A percentile compares a stretch with the other conserved stretches of the same genome.
Conservation (phyloP, 108 stramenopile genomes). For the Cylindrotheca closterium region DNA sequence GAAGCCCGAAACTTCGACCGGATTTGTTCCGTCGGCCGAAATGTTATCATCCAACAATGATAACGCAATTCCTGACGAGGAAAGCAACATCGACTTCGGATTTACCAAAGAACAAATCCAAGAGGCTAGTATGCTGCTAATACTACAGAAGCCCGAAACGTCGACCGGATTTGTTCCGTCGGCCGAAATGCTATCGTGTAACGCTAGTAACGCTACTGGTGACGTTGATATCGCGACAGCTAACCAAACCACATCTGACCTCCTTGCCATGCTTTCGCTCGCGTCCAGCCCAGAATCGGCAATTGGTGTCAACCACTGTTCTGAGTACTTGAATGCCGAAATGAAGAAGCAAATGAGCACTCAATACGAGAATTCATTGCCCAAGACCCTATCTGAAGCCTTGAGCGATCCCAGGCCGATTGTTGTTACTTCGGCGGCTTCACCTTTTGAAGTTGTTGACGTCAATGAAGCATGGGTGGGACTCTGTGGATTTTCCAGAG, state of each 20-base stretch:
- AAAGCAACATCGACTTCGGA: background rate
- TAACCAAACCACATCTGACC: too few species aligned
- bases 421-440: constrained; percentile 45
- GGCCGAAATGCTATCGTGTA: too few species aligned
- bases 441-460: constrained; percentile 50
- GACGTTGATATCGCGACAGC: background rate
- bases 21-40: background rate
- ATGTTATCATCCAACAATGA: too few species aligned
- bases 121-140: background rate
- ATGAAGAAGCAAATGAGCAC: constrained; percentile 1
- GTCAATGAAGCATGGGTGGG: constrained; percentile 67
- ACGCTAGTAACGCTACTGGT: background rate
- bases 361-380: background rate
- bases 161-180: background rate
- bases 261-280: background rate
- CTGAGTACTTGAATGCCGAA: constrained; percentile 7
- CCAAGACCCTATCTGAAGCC: constrained; percentile 26
- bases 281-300: constrained; percentile 21
- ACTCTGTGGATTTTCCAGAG: constrained; percentile 57
- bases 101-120: background rate
- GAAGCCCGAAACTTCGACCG: background rate
- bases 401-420: constrained; percentile 45
- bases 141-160: background rate
- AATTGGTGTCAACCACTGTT: constrained; percentile 1
- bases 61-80: background rate